Conservation (phyloP, 805 yeast species). For the Candida pseudofarinosa region DNA sequence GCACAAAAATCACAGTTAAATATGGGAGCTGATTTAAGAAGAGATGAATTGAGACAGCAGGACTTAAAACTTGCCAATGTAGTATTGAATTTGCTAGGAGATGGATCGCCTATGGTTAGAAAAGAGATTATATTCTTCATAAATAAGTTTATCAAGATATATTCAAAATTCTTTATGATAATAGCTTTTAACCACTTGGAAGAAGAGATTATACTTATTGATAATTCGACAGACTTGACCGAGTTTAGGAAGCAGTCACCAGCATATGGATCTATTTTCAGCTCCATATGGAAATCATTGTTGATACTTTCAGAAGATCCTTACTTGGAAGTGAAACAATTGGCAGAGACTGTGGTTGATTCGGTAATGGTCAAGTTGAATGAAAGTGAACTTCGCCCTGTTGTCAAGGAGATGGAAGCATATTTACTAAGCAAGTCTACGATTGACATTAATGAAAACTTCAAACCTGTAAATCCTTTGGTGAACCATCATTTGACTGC, state of each 20-base stretch:
- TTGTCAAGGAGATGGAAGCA: constrained; percentile 63
- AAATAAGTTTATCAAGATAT: constrained; percentile 66
- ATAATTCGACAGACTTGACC: constrained; percentile 56
- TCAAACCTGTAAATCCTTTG: constrained; percentile 38
- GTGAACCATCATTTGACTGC: constrained; percentile 25
- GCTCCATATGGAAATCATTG: constrained; percentile 84
- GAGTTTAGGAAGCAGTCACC: constrained; percentile 66
- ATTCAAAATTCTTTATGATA: constrained; percentile 72
- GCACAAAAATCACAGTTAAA: constrained; percentile 10
- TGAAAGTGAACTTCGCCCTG: constrained; percentile 60
- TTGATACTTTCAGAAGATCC: constrained; percentile 85
- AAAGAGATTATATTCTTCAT: constrained; percentile 78
- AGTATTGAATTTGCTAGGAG: constrained; percentile 65
- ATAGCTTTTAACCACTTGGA: constrained; percentile 83
- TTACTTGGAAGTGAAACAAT: constrained; percentile 68
- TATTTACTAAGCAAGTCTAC: constrained; percentile 51
- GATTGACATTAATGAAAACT: constrained; percentile 35
- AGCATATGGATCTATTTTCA: constrained; percentile 82
- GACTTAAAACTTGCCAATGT: constrained; percentile 69
- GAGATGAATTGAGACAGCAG: constrained; percentile 54
- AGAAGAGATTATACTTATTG: constrained; percentile 68
- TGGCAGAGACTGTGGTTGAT: constrained; percentile 75
- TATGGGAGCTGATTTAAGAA: constrained; percentile 27
- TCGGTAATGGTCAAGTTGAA: constrained; percentile 60
- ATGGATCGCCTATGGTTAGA: constrained; percentile 86